Evolutionary conservation across 1,284 basidiomycete genomes (phyloP).

Genomic region (Cryptococcus maquisensis): DNA sequence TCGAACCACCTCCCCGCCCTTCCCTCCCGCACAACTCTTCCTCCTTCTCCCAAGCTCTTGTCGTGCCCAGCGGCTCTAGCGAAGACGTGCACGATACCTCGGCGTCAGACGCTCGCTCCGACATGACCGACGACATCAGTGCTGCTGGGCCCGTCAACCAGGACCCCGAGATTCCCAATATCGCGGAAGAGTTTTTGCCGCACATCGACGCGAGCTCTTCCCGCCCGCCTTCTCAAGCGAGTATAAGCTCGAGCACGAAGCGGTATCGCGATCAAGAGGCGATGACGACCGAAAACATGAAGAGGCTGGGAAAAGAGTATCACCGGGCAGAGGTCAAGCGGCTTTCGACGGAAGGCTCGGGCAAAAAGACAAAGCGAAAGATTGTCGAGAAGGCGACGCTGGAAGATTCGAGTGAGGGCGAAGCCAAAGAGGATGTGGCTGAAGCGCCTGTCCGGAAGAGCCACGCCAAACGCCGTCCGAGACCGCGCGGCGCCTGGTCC

Average conservation of each 20-base stretch:
- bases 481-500: constrained; percentile 10
- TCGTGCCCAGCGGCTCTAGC: neutral
- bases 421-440: constrained; percentile 4
- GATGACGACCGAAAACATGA: constrained; percentile 17
- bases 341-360: neutral
- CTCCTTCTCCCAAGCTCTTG: neutral
- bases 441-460: neutral
- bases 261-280: constrained; percentile 2
- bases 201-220: neutral
- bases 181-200: constrained; percentile 6
- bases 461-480: constrained; percentile 1
- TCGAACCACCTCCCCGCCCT: neutral
- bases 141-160: constrained; percentile 24
- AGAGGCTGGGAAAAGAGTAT: constrained; percentile 7
- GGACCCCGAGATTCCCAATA: constrained; percentile 38
- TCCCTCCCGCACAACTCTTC: neutral
- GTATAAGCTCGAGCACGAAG: neutral
- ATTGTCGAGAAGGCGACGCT: constrained; percentile 3
- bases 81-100: neutral
- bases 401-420: constrained; percentile 1
- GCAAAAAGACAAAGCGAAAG: neutral
- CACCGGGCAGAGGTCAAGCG: constrained; percentile 1
- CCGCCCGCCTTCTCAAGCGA: too few species aligned
- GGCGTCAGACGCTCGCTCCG: neutral
- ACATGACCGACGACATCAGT: neutral